Conservation (phyloP, 2,329 filamentous ascomycete genomes). For the Fusarium drepaniforme region DNA sequence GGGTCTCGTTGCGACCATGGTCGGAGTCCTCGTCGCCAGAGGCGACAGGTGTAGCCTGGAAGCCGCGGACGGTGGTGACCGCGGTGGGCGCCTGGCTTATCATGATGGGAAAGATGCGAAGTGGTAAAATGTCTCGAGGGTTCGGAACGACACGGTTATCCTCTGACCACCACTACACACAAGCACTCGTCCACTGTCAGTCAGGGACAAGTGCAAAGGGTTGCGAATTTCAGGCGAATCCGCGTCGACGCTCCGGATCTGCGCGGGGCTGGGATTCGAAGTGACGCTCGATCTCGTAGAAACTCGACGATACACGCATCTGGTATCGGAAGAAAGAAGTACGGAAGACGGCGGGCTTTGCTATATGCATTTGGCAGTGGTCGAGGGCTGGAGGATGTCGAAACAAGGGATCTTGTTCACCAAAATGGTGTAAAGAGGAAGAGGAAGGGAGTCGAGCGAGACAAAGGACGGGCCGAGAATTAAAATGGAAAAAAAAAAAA, state of each 20-base stretch:
- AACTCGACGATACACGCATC: conserved; percentile 65
- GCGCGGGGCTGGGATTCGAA: conserved; percentile 65
- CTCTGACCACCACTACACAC: conserved; percentile 33
- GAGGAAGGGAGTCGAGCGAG: conserved; percentile 12
- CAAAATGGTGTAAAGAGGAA: conserved; percentile 44
- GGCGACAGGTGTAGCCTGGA: conserved; percentile 64
- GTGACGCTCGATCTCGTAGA: conserved; percentile 62
- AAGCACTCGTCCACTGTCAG: conserved; percentile 28
- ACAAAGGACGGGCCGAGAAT: conserved; percentile 35
- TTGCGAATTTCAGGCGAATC: conserved; percentile 57
- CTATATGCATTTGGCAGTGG: conserved; percentile 67
- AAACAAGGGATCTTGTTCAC: conserved; percentile 39
- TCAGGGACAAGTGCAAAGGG: conserved; percentile 32
- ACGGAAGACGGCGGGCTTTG: conserved; percentile 57
- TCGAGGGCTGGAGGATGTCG: conserved; percentile 29
- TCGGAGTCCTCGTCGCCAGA: conserved; percentile 72
- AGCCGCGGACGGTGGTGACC: conserved; percentile 68
- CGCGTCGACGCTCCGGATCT: conserved; percentile 71
- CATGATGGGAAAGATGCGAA: conserved; percentile 51
- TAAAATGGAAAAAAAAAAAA: conserved; percentile 26
- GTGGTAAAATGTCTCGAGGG: conserved; percentile 5
- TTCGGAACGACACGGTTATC: conserved; percentile 33
- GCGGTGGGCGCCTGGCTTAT: conserved; percentile 62
- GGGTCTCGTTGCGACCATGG: conserved; percentile 54
- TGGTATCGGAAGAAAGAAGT: conserved; percentile 66